A percentile compares a stretch with the other conserved stretches of the same genome.
Evolutionary conservation across 768 basidiomycete species (phyloP).

Genomic region (Suillus discolor): DNA sequence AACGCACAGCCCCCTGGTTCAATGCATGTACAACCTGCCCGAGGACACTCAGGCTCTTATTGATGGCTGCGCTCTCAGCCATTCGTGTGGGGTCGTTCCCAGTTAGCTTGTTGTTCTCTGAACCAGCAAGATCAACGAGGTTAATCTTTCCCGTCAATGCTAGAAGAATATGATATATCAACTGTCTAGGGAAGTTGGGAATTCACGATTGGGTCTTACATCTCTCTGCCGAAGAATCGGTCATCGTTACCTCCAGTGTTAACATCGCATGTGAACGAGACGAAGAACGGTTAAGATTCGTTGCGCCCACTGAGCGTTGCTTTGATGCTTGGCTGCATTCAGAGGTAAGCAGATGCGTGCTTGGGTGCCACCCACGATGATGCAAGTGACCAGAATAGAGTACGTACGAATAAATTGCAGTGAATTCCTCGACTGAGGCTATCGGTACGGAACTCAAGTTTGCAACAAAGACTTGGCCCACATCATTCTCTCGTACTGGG

Average conservation of each 20-base stretch:
- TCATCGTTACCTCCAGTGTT: constrained; percentile 67
- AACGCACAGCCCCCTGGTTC: constrained; percentile 64
- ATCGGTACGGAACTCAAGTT: constrained; percentile 46
- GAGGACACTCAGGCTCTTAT: constrained; percentile 84
- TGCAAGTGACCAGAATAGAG: background rate
- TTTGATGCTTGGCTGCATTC: constrained; percentile 67
- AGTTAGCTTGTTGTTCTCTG: constrained; percentile 90
- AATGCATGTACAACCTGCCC: constrained; percentile 88
- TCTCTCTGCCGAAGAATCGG: constrained; percentile 52
- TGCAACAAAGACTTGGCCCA: constrained; percentile 56
- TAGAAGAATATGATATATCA: constrained; percentile 25
- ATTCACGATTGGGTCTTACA: constrained; percentile 40
- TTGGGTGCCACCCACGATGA: background rate
- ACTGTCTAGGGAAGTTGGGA: background rate
- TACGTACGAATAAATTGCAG: constrained; percentile 46
- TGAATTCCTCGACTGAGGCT: constrained; percentile 48
- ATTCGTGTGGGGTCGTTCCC: constrained; percentile 87
- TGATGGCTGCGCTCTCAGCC: constrained; percentile 88
- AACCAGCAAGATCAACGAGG: constrained; percentile 87
- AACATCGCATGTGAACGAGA: constrained; percentile 90
- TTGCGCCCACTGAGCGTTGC: constrained; percentile 83
- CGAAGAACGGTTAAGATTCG: constrained; percentile 80
- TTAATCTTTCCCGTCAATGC: constrained; percentile 79
- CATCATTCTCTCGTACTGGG: constrained; percentile 54
- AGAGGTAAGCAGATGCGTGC: constrained; percentile 3